These are phyloP conservation scores for Chenopodium suecicum DNA, from an alignment of 148 eudicot species.

Conservation along the genomic window DNA sequence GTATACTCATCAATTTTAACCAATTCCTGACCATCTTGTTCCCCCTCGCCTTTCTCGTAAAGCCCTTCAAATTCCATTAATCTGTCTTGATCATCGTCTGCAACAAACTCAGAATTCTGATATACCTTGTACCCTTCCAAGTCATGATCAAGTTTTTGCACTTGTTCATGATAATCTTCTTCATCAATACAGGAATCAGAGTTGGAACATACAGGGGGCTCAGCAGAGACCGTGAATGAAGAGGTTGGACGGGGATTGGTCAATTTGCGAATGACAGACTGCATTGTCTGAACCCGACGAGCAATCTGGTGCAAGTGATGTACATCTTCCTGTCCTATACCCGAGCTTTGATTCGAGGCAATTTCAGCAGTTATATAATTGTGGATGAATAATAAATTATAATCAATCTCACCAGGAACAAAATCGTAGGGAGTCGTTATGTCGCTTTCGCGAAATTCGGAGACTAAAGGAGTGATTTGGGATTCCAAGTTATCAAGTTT, in stretches of 20 bases:
- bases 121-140: conserved; percentile 16
- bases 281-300: conserved; percentile 2
- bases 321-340: background rate
- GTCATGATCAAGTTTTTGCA: background rate
- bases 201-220: conserved; percentile 3
- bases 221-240: background rate
- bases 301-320: background rate
- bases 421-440: background rate
- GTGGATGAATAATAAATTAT: background rate
- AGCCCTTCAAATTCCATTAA: background rate
- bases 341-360: background rate
- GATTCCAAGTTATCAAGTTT: conserved; percentile 8
- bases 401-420: background rate
- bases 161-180: background rate
- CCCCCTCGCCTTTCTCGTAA: background rate
- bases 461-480: conserved; percentile 18
- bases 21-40: background rate
- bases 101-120: conserved; percentile 20
- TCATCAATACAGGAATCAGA: conserved; percentile 10
- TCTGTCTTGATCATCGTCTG: background rate
- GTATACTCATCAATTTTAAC: background rate
- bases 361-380: conserved; percentile 13
- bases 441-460: background rate
- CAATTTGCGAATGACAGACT: conserved; percentile 12
- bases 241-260: background rate